Conservation (phyloP, 2,329 filamentous ascomycete genomes). For the Akanthomyces muscarius region DNA sequence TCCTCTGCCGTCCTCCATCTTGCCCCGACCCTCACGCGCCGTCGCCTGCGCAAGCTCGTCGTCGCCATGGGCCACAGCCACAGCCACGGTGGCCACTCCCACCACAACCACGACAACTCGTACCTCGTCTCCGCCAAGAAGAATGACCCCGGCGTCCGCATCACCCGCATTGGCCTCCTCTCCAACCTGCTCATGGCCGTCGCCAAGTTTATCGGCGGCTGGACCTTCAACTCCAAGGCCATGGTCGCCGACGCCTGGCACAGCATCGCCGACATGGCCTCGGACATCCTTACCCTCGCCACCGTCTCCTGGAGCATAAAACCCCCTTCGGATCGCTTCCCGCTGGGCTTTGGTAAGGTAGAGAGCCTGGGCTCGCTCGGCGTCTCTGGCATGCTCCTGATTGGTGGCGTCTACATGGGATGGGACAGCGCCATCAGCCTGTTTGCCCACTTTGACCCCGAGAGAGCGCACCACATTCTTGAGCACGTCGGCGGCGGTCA, state of each 20-base stretch:
- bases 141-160: conserved; percentile 62
- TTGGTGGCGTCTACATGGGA: conserved; percentile 89
- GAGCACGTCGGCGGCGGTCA: conserved; percentile 62
- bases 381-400: conserved; percentile 85
- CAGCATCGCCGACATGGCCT: conserved; percentile 90
- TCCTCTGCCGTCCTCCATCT: conserved; percentile 20
- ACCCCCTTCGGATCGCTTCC: conserved; percentile 77
- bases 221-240: conserved; percentile 90
- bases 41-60: conserved; percentile 15
- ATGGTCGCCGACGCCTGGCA: conserved; percentile 94
- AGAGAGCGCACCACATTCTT: conserved; percentile 61
- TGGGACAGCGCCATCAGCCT: conserved; percentile 66
- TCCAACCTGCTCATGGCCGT: conserved; percentile 94
- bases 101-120: conserved; percentile 87
- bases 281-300: conserved; percentile 87
- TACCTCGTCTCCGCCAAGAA: conserved; percentile 87
- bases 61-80: conserved; percentile 30
- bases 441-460: conserved; percentile 68
- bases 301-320: conserved; percentile 93
- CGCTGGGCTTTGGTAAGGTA: conserved; percentile 93
- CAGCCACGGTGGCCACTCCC: conserved; percentile 36
- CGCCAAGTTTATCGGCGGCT: conserved; percentile 87
- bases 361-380: conserved; percentile 92
- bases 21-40: conserved; percentile 22
- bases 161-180: conserved; percentile 58